Percentiles rank a stretch among this genome's conserved stretches.
These are phyloP conservation scores for Entrophospora sp. DNA, from an alignment of 192 early-diverging fungal species.

Conservation along the genomic window DNA sequence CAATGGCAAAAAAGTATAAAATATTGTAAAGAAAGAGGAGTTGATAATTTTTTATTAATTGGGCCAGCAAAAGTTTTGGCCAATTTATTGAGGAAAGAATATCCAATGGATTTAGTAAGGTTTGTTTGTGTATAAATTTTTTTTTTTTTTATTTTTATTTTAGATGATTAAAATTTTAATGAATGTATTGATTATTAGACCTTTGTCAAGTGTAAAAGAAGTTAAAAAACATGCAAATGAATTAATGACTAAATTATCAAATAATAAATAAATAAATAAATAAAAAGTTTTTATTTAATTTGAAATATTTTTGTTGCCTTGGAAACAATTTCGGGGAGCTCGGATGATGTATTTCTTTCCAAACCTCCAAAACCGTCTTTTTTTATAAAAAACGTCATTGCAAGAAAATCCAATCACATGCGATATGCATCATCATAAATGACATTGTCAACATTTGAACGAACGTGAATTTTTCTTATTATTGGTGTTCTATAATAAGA, in stretches of 20 bases:
- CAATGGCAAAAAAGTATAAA: slow-evolving; percentile 83
- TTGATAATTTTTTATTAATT: slow-evolving; percentile 77
- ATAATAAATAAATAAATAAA: too few species aligned
- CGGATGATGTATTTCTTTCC: too few species aligned
- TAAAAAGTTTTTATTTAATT: too few species aligned
- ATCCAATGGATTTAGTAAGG: slow-evolving; percentile 60
- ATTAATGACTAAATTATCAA: slow-evolving; percentile 4
- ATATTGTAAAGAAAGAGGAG: slow-evolving; percentile 68
- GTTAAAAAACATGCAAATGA: background rate
- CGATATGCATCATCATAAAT: too few species aligned
- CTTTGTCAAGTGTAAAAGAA: slow-evolving; percentile 5
- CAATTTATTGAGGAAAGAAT: slow-evolving; percentile 84
- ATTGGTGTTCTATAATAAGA: too few species aligned
- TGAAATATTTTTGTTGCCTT: too few species aligned
- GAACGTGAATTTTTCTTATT: too few species aligned
- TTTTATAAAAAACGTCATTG: too few species aligned
- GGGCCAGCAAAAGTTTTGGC: slow-evolving; percentile 83
- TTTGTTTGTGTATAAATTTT: slow-evolving; percentile 24
- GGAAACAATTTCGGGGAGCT: too few species aligned
- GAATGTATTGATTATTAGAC: background rate
- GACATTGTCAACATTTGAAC: too few species aligned
- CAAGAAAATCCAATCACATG: too few species aligned
- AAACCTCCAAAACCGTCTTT: too few species aligned
- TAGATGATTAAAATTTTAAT: background rate
- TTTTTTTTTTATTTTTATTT: background rate